phyloP scores from a whole-genome alignment of 1,284 basidiomycete species.

The Boletellus sp. region DNA sequence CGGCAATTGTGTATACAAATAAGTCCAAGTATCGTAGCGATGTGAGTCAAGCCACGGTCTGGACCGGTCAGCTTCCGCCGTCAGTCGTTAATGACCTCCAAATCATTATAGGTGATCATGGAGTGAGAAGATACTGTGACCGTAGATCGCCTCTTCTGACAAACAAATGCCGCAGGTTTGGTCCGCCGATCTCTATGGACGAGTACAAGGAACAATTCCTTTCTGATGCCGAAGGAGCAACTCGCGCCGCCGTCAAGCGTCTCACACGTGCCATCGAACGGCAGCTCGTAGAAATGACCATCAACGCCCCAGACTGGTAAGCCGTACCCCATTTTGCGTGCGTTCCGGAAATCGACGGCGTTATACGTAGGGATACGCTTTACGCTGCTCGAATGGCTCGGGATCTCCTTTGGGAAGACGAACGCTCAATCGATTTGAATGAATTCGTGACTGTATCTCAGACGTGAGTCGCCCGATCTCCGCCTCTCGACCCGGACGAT shows the following conservation, averaged over 20 bases:
- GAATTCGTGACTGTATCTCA: conserved; percentile 85
- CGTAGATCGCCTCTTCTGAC: conserved; percentile 15
- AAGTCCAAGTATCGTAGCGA: conserved; percentile 90
- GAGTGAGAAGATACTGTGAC: conserved; percentile 45
- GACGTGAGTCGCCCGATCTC: conserved; percentile 54
- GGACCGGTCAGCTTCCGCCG: not conserved
- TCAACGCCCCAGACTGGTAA: conserved; percentile 93
- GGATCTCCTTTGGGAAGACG: conserved; percentile 83
- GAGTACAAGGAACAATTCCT: conserved; percentile 78
- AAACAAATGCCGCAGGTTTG: conserved; percentile 55
- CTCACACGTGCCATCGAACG: conserved; percentile 74
- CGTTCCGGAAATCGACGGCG: conserved; percentile 12
- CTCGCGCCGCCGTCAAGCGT: conserved; percentile 82
- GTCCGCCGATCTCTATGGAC: conserved; percentile 74
- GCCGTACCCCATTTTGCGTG: conserved; percentile 9
- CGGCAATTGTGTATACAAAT: conserved; percentile 90
- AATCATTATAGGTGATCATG: conserved; percentile 55
- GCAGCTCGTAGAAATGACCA: conserved; percentile 71
- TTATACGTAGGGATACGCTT: conserved; percentile 69
- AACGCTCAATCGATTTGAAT: conserved; percentile 69
- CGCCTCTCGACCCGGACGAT: conserved; percentile 17
- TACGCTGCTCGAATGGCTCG: conserved; percentile 86
- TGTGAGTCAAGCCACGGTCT: conserved; percentile 41
- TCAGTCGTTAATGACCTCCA: conserved; percentile 12
- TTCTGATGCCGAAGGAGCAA: conserved; percentile 60